Evolutionary conservation across 2,329 filamentous ascomycete genomes (phyloP), one percentile per base, ranked within the genome.

Genomic region (Chrysoporthe cubensis): DNA sequence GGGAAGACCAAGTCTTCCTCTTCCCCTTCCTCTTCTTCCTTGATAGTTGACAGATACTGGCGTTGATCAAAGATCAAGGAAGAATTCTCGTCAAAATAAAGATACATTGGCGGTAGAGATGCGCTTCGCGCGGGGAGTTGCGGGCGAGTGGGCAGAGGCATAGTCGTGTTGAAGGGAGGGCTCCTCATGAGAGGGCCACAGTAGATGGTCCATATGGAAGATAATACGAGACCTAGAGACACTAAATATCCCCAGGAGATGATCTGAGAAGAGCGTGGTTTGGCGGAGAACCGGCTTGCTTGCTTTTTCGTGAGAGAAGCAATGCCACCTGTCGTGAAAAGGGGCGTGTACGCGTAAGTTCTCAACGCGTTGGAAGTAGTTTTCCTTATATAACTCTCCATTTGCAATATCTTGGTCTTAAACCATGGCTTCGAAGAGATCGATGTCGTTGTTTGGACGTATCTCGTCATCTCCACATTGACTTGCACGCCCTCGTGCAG

Each of bases 71-170:
- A 16, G 46, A 3, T 5, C 44, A 16, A 6, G 44, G 44, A 46
- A 40, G 37, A 40, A 1, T 5, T 5, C 14, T 46, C 14, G 44
- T 46, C 18, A 62, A 52, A 34, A 40, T 48, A 40, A 26, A 66
- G n/a, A 32, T 48, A 40, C 34, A 66, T 42, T 11, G 59, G 44
- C 11, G 63, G 52, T 21, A 66, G 21, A 26, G 58, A 50, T 37
- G 48, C 16, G 48, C 62, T 56, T 65, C 62, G 34, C 6, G 43
- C 3, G 21, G 46, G 34, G 37, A 65, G 26, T 57, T 40, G 14
- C 40, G 32, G 14, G 32, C 32, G 50, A 42, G 56, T 43, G 14
- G 56, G 14, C 1, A 43, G 3, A 2, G 56, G 34, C 56, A 58
- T 58, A 14, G 56, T 42, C 14, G 34, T 54, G 50, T 54, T 54